These are phyloP conservation scores for Cryptomeria japonica DNA, from an alignment of 75 land plant species.

Conservation along the genomic window DNA sequence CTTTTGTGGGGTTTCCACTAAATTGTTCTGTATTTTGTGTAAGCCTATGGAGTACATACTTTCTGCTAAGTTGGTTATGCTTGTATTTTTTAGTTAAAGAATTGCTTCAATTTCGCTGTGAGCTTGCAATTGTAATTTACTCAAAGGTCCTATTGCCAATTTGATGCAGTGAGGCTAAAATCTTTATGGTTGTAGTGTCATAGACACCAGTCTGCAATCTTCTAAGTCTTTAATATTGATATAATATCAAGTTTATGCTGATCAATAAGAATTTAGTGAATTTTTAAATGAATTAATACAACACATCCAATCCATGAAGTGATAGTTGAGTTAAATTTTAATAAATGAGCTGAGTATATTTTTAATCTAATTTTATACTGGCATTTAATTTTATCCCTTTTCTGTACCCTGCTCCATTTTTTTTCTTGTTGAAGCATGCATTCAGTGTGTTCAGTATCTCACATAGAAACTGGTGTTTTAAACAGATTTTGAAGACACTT, in stretches of 20 bases:
- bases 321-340: not conserved
- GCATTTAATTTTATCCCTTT: not conserved
- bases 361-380: not conserved
- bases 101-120: not conserved
- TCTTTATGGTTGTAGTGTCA: not conserved
- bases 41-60: not conserved
- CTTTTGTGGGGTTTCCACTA: not conserved
- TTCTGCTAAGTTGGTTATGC: not conserved
- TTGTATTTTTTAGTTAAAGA: not conserved
- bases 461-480: not conserved
- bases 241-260: not conserved
- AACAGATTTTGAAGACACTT: slow-evolving; percentile 84
- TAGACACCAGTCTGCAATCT: not conserved
- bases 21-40: not conserved
- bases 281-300: no score
- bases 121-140: not conserved
- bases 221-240: no score
- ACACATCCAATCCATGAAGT: not conserved
- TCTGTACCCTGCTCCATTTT: not conserved
- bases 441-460: not conserved
- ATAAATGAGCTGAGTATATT: not conserved
- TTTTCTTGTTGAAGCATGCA: not conserved
- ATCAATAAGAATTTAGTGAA: not conserved
- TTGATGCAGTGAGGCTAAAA: not conserved
- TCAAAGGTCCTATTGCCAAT: not conserved